Evolutionary conservation across 106 monocot genomes (phyloP), one percentile per base, ranked within the genome.

Genomic region (Xerophyta viscosa): DNA sequence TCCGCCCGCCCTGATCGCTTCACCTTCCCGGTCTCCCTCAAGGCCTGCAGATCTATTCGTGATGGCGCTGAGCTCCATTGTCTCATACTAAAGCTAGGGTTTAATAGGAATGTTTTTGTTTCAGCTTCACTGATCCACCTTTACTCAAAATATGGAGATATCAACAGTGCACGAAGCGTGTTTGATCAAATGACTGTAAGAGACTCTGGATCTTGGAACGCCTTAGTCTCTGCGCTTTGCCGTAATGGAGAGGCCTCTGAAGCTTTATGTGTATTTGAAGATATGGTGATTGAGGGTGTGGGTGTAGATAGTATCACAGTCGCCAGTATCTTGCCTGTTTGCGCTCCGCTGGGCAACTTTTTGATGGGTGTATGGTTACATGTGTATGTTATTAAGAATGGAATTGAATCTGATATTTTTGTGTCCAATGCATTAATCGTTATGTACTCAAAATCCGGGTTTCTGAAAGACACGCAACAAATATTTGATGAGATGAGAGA

Each of bases 381-480:
- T 54, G 67, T 67, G 14, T 51, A 31, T 45, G 69, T 39, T 11
- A 31, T 79, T 12, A 88, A 83, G 29, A 30, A 24, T 19, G 79
- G 88, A n/a, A 11, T 88, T 26, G 70, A 76, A 27, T 56, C 23
- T 2, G 78, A 82, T 52, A 19, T 88, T 29, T 88, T 73, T 29
- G 79, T 79, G 6, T 83, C 64, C 0, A 88, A 88, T 62, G 75
- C 79, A 11, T 62, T 88, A 63, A 73, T 83, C 27, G 72, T 83
- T 53, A 76, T 82, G 78, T 83, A 88, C 54, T 71, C 69, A 1
- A 88, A 83, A 49, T 29, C 61, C 43, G 58, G 56, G 15, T 49
- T 41, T 27, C 37, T 79, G 46, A 54, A 19, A 3, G 57, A 73
- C 48, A 72, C 83, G 8, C 31, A 41, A 27, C 24, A 14, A 18